Conservation (phyloP, 805 yeast species). For the Kuraishia ogatae region DNA sequence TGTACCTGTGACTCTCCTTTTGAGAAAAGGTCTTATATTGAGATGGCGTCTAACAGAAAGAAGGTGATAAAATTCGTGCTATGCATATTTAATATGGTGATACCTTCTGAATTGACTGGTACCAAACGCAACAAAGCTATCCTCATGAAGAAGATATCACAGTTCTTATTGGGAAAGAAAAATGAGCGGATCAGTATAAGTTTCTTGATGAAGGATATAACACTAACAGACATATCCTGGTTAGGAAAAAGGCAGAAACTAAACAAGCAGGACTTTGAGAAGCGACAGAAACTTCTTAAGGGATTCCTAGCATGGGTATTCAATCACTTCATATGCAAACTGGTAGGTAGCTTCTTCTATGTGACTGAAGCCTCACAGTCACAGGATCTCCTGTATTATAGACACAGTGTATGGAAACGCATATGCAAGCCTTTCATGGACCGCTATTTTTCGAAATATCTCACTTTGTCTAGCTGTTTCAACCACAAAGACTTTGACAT, state of each 20-base stretch:
- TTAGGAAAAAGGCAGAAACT: conserved; percentile 25
- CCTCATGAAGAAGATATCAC: conserved; percentile 27
- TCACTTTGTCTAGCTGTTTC: conserved; percentile 13
- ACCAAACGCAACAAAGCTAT: conserved; percentile 33
- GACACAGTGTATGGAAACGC: conserved; percentile 49
- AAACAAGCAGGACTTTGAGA: conserved; percentile 32
- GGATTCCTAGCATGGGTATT: conserved; percentile 55
- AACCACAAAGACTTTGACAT: conserved; percentile 9
- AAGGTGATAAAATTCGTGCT: conserved; percentile 34
- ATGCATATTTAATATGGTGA: conserved; percentile 32
- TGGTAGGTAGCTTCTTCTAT: conserved; percentile 52
- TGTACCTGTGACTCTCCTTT: conserved; percentile 14
- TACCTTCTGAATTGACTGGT: conserved; percentile 50
- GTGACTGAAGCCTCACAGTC: conserved; percentile 48
- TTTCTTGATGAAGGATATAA: conserved; percentile 26
- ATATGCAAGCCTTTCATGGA: conserved; percentile 32
- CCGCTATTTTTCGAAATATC: conserved; percentile 29
- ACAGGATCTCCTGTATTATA: conserved; percentile 35
- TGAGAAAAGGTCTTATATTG: conserved; percentile 17
- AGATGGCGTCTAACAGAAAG: conserved; percentile 20
- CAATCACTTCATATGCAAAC: conserved; percentile 29
- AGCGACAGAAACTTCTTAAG: conserved; percentile 26
- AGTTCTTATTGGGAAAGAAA: conserved; percentile 27
- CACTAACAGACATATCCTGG: conserved; percentile 46
- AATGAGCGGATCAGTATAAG: conserved; percentile 25